Evolutionary conservation across 371 early-diverging fungal genomes (phyloP).

Genomic region (Apophysomyces trapeziformis): DNA sequence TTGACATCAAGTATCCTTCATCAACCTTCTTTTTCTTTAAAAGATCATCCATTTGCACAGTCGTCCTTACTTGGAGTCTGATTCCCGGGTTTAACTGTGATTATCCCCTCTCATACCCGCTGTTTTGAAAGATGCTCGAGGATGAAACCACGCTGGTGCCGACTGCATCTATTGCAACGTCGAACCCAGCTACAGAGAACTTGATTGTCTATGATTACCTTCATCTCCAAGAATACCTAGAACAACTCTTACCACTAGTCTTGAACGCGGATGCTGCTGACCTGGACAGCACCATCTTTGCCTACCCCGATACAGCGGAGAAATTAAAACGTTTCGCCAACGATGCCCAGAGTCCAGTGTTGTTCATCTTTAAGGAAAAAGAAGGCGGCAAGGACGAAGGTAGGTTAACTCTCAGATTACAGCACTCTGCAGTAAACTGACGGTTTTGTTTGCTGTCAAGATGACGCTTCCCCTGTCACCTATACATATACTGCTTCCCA

Average conservation of each 20-base stretch:
- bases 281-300: slow-evolving; percentile 63
- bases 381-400: slow-evolving; percentile 62
- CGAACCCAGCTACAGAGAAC: slow-evolving; percentile 25
- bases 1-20: neutral
- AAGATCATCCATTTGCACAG: neutral
- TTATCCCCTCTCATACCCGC: slow-evolving; percentile 8
- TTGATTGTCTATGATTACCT: slow-evolving; percentile 60
- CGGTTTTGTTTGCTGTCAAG: slow-evolving; percentile 16
- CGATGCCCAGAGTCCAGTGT: slow-evolving; percentile 75
- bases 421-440: neutral
- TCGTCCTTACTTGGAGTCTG: slow-evolving; percentile 3
- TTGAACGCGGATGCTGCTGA: slow-evolving; percentile 72
- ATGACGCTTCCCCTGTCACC: slow-evolving; percentile 41
- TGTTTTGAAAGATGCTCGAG: slow-evolving; percentile 27
- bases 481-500: slow-evolving; percentile 73
- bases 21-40: neutral
- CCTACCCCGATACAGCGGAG: slow-evolving; percentile 72
- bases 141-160: slow-evolving; percentile 31
- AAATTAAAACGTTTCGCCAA: slow-evolving; percentile 79
- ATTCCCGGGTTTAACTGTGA: slow-evolving; percentile 10
- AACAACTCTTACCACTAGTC: slow-evolving; percentile 72
- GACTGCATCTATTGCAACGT: slow-evolving; percentile 20
- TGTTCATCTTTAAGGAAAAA: slow-evolving; percentile 83
- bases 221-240: slow-evolving; percentile 69
- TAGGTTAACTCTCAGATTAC: slow-evolving; percentile 13